phyloP scores from a whole-genome alignment of 192 early-diverging fungal species.

The Backusella mclennaniae region DNA sequence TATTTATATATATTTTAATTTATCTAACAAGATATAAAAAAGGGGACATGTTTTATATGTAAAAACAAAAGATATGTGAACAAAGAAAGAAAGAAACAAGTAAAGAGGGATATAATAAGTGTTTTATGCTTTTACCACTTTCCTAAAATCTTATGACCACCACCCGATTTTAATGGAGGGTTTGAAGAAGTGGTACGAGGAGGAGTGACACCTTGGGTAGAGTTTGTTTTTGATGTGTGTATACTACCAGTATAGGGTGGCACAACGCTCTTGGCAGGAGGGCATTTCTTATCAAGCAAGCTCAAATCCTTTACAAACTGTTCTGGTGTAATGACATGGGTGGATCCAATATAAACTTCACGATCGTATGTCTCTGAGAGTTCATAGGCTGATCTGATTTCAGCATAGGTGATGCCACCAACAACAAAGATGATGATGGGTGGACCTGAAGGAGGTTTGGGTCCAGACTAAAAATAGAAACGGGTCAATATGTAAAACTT shows the following conservation, averaged over 20 bases:
- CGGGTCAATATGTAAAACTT: no score
- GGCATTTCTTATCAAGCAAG: conserved; percentile 49
- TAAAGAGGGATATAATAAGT: background rate
- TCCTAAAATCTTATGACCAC: conserved; percentile 14
- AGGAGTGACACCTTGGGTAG: background rate
- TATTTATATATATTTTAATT: background rate
- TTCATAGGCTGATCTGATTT: conserved; percentile 71
- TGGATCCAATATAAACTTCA: conserved; percentile 67
- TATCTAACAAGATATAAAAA: background rate
- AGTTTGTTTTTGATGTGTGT: background rate
- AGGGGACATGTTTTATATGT: background rate
- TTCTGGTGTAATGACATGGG: conserved; percentile 57
- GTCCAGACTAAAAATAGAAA: conserved; percentile 11
- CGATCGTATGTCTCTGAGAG: conserved; percentile 57
- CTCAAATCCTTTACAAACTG: conserved; percentile 69
- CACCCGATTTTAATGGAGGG: background rate
- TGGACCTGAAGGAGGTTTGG: conserved; percentile 32
- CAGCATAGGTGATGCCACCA: conserved; percentile 80
- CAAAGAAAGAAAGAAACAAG: background rate
- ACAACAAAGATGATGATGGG: conserved; percentile 78
- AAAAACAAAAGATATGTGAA: background rate
- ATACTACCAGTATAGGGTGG: conserved; percentile 36
- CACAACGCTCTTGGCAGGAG: conserved; percentile 33
- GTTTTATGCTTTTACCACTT: conserved; percentile 9
- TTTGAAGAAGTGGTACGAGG: background rate